Evolutionary conservation across 495 filamentous ascomycete species (phyloP).

Genomic region (Hypoxylon fragiforme): DNA sequence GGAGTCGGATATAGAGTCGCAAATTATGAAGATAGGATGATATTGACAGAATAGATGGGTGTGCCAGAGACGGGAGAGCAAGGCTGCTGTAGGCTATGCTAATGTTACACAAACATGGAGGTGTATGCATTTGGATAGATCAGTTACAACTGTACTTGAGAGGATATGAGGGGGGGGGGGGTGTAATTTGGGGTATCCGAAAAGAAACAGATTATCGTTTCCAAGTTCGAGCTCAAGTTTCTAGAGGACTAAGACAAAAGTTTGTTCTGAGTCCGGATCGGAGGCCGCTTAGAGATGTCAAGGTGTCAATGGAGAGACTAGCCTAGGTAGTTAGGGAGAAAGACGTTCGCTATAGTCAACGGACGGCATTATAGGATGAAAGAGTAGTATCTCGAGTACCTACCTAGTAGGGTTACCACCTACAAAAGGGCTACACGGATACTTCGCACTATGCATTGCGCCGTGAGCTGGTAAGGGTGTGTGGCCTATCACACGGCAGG

Average conservation of each 20-base stretch:
- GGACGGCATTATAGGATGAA: constrained; percentile 25
- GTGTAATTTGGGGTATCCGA: constrained; percentile 41
- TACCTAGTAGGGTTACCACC: constrained; percentile 15
- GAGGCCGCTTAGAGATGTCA: constrained; percentile 10
- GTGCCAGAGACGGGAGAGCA: constrained; percentile 17
- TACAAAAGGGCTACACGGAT: constrained; percentile 14
- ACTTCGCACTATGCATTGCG: constrained; percentile 41
- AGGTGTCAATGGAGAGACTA: constrained; percentile 11
- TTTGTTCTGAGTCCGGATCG: constrained; percentile 26
- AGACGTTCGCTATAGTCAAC: constrained; percentile 10
- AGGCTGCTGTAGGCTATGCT: constrained; percentile 36
- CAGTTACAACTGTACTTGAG: constrained; percentile 39
- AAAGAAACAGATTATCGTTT: constrained; percentile 25
- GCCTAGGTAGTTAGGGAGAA: constrained; percentile 6
- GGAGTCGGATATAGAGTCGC: constrained; percentile 19
- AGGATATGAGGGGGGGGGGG: constrained; percentile 28
- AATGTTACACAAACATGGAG: constrained; percentile 39
- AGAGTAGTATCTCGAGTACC: constrained; percentile 16
- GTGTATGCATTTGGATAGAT: constrained; percentile 40
- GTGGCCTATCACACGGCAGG: constrained; percentile 35
- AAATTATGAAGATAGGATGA: constrained; percentile 20
- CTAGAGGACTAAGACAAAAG: constrained; percentile 19
- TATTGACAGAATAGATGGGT: constrained; percentile 6
- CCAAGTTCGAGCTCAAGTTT: constrained; percentile 21
- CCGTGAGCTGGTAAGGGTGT: constrained; percentile 24